Evolutionary conservation across 495 filamentous ascomycete species (phyloP).

Genomic region (Monascus purpureus): DNA sequence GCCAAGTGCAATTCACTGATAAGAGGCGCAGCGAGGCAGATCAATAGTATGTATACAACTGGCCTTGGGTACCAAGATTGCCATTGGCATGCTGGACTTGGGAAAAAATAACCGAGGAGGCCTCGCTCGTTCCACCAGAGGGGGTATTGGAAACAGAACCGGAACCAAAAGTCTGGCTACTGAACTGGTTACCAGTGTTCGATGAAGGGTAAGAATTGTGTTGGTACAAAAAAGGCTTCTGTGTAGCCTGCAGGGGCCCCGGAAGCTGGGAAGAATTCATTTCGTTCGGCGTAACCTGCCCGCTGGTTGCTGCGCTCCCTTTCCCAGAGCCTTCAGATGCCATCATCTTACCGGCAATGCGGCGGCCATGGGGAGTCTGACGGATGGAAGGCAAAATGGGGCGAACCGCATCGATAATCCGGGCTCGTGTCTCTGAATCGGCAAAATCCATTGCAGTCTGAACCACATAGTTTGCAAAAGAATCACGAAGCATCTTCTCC

Average conservation of each 20-base stretch:
- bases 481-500: slow-evolving; percentile 75
- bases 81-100: slow-evolving; percentile 12
- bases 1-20: slow-evolving; percentile 7
- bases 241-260: slow-evolving; percentile 15
- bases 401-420: slow-evolving; percentile 68
- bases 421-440: slow-evolving; percentile 51
- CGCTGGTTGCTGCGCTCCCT: slow-evolving; percentile 19
- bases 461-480: slow-evolving; percentile 92
- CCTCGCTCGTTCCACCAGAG: slow-evolving; percentile 16
- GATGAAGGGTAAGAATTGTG: slow-evolving; percentile 12
- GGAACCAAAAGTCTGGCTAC: slow-evolving; percentile 13
- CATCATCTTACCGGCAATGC: slow-evolving; percentile 74
- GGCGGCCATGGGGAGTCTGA: slow-evolving; percentile 81
- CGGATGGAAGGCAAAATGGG: slow-evolving; percentile 71
- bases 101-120: slow-evolving; percentile 14
- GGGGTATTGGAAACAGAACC: slow-evolving; percentile 19
- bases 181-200: slow-evolving; percentile 13
- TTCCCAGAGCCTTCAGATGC: slow-evolving; percentile 23
- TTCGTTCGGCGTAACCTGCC: slow-evolving; percentile 27
- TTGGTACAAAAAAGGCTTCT: slow-evolving; percentile 20
- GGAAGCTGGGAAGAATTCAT: slow-evolving; percentile 20
- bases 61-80: slow-evolving; percentile 16
- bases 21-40: slow-evolving; percentile 3
- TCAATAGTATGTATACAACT: slow-evolving; percentile 23
- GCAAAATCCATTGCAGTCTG: slow-evolving; percentile 90